These are phyloP conservation scores for Aspergillus bombycis DNA, from an alignment of 2,329 filamentous ascomycete genomes.

Conservation along the genomic window DNA sequence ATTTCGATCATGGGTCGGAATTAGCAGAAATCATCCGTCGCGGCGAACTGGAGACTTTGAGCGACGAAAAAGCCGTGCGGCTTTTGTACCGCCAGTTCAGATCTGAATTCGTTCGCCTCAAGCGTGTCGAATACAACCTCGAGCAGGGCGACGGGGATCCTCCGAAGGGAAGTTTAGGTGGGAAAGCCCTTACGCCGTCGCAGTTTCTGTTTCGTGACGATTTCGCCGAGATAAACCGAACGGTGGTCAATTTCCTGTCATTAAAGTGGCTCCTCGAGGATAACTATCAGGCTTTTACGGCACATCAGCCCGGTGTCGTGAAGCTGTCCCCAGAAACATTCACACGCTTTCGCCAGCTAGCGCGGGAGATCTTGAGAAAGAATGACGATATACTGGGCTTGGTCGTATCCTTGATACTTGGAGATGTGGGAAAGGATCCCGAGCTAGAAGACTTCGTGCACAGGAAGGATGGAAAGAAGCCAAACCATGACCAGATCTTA, in stretches of 20 bases:
- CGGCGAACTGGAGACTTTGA: neutral
- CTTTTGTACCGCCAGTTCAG: neutral
- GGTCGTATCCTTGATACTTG: constrained; percentile 40
- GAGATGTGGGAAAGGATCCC: constrained; percentile 46
- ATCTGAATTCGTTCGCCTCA: neutral
- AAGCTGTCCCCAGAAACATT: constrained; percentile 35
- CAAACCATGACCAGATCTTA: constrained; percentile 1
- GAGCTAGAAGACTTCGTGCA: neutral
- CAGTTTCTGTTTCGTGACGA: constrained; percentile 22
- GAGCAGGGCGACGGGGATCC: neutral
- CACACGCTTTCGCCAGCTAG: constrained; percentile 22
- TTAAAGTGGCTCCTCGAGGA: constrained; percentile 41
- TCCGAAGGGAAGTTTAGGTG: neutral
- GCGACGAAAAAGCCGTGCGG: neutral
- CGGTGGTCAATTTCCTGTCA: constrained; percentile 39
- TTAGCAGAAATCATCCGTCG: neutral
- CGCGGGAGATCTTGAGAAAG: constrained; percentile 7
- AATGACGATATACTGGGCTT: constrained; percentile 33
- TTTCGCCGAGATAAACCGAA: constrained; percentile 45
- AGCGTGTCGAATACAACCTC: neutral
- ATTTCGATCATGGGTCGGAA: neutral
- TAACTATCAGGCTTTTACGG: constrained; percentile 39
- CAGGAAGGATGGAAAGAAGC: neutral
- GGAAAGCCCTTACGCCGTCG: constrained; percentile 9
- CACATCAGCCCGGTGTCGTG: constrained; percentile 27